Percentiles rank a stretch among this genome's conserved stretches.
These are phyloP conservation scores for Lactarius sp. DNA, from an alignment of 768 basidiomycete species.

Conservation along the genomic window DNA sequence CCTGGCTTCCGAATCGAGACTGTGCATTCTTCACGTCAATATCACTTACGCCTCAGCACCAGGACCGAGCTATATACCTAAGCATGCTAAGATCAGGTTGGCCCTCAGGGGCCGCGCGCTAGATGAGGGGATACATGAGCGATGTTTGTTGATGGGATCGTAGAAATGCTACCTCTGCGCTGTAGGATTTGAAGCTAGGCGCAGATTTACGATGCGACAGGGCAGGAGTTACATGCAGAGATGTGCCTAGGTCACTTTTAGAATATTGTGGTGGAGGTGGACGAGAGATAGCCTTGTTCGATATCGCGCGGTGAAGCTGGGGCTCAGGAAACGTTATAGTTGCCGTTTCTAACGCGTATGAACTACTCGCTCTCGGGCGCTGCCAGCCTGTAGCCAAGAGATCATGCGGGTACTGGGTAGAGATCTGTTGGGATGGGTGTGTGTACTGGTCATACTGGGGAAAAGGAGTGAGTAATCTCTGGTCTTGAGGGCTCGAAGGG, in stretches of 20 bases:
- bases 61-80: constrained; percentile 6
- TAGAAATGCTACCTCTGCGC: constrained; percentile 14
- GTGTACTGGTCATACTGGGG: constrained; percentile 2
- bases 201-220: constrained; percentile 1
- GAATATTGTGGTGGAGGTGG: constrained; percentile 10
- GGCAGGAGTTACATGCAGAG: neutral
- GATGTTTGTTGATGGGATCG: neutral
- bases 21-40: constrained; percentile 28
- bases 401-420: neutral
- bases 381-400: constrained; percentile 12
- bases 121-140: neutral
- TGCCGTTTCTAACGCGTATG: constrained; percentile 23
- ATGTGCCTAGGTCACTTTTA: neutral
- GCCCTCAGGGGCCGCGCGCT: constrained; percentile 21
- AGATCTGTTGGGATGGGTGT: neutral
- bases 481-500: neutral
- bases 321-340: constrained; percentile 49
- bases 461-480: constrained; percentile 1
- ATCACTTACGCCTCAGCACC: neutral
- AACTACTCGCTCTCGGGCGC: constrained; percentile 23
- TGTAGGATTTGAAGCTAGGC: neutral
- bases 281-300: constrained; percentile 31
- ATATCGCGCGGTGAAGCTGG: constrained; percentile 45
- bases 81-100: constrained; percentile 29
- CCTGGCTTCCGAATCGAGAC: constrained; percentile 59